Evolutionary conservation across 202 grass and related monocot genomes (phyloP).

Genomic region (Setaria italica): DNA sequence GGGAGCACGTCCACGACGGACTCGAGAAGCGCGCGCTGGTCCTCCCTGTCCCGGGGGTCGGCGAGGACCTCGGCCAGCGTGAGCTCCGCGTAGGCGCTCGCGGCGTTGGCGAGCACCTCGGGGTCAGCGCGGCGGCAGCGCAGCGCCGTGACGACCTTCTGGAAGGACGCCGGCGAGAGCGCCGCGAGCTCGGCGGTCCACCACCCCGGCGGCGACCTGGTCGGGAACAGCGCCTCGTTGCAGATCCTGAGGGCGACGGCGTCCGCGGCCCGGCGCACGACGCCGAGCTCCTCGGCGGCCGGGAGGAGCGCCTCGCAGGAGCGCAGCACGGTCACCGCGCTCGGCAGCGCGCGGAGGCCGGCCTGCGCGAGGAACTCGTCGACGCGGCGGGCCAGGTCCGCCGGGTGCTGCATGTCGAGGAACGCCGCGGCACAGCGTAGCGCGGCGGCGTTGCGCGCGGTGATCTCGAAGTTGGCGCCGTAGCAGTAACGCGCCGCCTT

Average conservation of each 20-base stretch:
- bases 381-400: constrained; percentile 49
- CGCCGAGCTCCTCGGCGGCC: constrained; percentile 53
- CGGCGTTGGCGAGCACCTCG: constrained; percentile 17
- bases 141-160: constrained; percentile 63
- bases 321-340: constrained; percentile 63
- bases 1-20: constrained; percentile 67
- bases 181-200: constrained; percentile 60
- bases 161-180: constrained; percentile 62
- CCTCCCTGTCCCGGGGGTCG: too few relatives aligned
- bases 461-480: constrained; percentile 75
- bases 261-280: constrained; percentile 53
- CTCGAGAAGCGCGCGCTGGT: not conserved
- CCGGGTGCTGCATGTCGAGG: constrained; percentile 55
- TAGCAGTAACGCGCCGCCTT: constrained; percentile 79
- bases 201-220: constrained; percentile 59
- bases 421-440: constrained; percentile 70
- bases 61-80: constrained; percentile 40
- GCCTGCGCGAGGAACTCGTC: constrained; percentile 78
- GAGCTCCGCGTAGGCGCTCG: constrained; percentile 25
- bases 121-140: constrained; percentile 44
- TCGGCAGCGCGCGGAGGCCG: constrained; percentile 59
- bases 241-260: constrained; percentile 59
- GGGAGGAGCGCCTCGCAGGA: constrained; percentile 61
- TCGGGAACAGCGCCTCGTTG: constrained; percentile 72
- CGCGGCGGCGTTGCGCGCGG: constrained; percentile 61